These are phyloP conservation scores for Arctium lappa DNA, from an alignment of 129 eudicot species.

Conservation along the genomic window DNA sequence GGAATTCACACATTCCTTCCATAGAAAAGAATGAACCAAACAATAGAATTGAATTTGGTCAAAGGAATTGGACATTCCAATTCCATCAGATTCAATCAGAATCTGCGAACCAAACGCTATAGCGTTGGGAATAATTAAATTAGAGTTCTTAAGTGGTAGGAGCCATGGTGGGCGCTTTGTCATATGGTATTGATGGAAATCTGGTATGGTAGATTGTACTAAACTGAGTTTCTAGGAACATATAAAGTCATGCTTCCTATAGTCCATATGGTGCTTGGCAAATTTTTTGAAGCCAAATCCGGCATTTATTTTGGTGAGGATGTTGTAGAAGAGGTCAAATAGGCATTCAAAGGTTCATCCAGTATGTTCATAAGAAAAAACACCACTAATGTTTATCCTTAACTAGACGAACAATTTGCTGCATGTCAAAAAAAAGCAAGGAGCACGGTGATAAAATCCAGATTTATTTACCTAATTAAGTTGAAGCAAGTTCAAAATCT, in stretches of 20 bases:
- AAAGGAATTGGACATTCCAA: no score
- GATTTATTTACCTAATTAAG: neutral
- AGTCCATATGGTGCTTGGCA: neutral
- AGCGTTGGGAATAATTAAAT: neutral
- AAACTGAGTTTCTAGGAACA: neutral
- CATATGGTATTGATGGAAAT: neutral
- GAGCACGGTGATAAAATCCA: neutral
- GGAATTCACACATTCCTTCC: no score
- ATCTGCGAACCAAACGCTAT: no score
- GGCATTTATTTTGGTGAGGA: neutral
- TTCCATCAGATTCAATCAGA: no score
- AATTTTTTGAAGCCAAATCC: neutral
- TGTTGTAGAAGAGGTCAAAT: slow-evolving; percentile 15
- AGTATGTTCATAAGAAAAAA: slow-evolving; percentile 3
- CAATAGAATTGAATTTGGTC: no score
- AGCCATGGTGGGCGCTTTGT: neutral
- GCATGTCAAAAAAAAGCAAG: neutral
- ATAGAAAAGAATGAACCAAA: no score
- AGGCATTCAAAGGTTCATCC: neutral
- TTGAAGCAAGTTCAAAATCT: neutral
- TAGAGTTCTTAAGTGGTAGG: neutral
- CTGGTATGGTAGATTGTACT: neutral
- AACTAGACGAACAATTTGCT: neutral
- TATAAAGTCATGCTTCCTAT: neutral
- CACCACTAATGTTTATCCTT: neutral